Base-by-base conservation (phyloP, 1,284 basidiomycete genomes). In the Coniferiporia weirii region DNA sequence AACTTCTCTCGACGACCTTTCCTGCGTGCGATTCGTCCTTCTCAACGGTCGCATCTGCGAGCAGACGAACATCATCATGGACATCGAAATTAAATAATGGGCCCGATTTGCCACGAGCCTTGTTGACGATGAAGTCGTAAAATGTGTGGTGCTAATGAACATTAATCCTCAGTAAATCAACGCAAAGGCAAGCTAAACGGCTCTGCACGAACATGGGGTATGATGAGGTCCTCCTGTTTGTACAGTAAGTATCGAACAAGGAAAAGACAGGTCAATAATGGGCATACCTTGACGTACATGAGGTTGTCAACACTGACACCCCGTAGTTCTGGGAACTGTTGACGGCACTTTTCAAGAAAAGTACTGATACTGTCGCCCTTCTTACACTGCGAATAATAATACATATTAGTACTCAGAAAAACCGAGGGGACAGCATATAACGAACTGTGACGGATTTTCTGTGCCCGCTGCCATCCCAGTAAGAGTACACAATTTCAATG, bases 21-120 rank as follows among this genome's bases (percentile, higher is more conserved):
- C 97, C 97, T 0, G 97, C 97, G 69, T 99, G 97, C 7, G 93
- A 95, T 75, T 99, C 97, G 69, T 99, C 95, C 75, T 98, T 99
- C 73, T 99, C 96, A 62, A 90, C 85, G 0, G 93, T 93, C 0
- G 96, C 96, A 69, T 99, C 97, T 15, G 92, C 87, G n/a, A 98
- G 78, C 63, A 99, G 73, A 4, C 97, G 91, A 9, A 99, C 91
- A 70, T 99, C 96, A 69, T 99, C 96, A 72, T 99, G 96, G 6
- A 98, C 97, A 72, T 99, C 97, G 72, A 99, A 99, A 73, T 93
- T 97, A 79, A 99, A 99, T 56, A 99, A 74, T 1, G 96, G 96
- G 0, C 96, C 97, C 0, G 95, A 98, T 74, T 99, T 99, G 19
- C 97, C 97, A 32, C 97, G 86, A 3, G 96, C 94, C 75, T 98